Percentiles rank a stretch among this genome's conserved stretches.
phyloP scores from a whole-genome alignment of 441 rosid genomes.

The Pelargonium myrrhifolium region DNA sequence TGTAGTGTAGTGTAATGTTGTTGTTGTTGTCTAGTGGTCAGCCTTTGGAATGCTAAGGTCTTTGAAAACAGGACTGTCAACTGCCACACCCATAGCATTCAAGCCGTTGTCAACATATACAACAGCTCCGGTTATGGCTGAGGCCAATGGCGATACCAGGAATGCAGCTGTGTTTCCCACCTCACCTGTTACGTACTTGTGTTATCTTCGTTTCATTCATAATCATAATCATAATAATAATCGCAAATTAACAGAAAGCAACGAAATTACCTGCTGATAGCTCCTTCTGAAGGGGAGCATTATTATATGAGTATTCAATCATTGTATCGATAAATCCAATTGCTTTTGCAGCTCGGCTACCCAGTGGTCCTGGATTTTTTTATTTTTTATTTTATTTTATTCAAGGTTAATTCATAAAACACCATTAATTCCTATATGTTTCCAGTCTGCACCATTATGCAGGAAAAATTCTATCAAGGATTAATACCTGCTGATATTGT shows the following conservation, averaged over 20 bases:
- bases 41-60: constrained; percentile 55
- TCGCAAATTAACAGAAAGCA: too few relatives aligned
- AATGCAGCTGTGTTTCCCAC: constrained; percentile 88
- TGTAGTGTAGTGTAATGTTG: too few relatives aligned
- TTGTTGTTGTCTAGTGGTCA: constrained; percentile 27
- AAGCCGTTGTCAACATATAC: constrained; percentile 89
- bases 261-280: constrained; percentile 61
- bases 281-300: constrained; percentile 77
- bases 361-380: constrained; percentile 50
- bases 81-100: constrained; percentile 84
- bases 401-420: too few relatives aligned
- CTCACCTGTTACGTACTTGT: constrained; percentile 31
- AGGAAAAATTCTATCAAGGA: not conserved
- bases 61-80: constrained; percentile 73
- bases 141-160: constrained; percentile 71
- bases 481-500: constrained; percentile 71
- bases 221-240: too few relatives aligned
- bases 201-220: too few relatives aligned
- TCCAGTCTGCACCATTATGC: too few relatives aligned
- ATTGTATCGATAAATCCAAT: constrained; percentile 79
- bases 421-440: too few relatives aligned
- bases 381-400: too few relatives aligned
- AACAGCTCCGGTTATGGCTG: constrained; percentile 76
- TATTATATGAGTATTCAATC: constrained; percentile 68
- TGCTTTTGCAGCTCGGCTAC: constrained; percentile 88